Evolutionary conservation across 768 basidiomycete species (phyloP), one percentile per base, ranked within the genome.

Genomic region (Boletellus ananas): DNA sequence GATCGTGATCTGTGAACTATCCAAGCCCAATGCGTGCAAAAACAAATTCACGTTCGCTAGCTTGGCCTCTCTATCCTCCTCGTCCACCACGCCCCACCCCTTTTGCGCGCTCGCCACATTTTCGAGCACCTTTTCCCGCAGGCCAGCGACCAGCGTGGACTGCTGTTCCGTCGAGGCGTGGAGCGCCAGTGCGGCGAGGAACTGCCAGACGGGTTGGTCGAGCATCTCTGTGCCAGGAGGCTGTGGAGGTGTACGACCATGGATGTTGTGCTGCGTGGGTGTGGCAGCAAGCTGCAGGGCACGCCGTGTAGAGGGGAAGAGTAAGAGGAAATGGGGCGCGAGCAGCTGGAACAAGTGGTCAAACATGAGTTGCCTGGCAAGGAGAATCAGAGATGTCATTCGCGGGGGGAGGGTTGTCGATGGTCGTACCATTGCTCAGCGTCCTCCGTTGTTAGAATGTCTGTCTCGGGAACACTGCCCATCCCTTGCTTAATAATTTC

Each of bases 201-300:
- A 90, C 64, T 90, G 87, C 93, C 94, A 96, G n/a, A 92, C 89
- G 13, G 88, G 90, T 66, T 90, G 88, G 70, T 95, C 92, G 47
- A 87, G 76, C 50, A 79, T 74, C 63, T 89, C 87, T 67, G 72
- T 34, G 63, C 66, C 38, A 50, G 58, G 12, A 2, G 40, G 84
- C 62, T 90, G 87, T 68, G 93, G 86, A 50, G 85, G 73, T 36
- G 73, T 69, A 60, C 87, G 87, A 29, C 78, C 76, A 23, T 74
- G 62, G 29, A 41, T 34, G n/a, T 58, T 63, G 48, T 65, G 66
- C 34, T 68, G 70, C 25, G 70, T 40, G 66, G 72, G 55, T 63
- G 68, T 45, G 11, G 64, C 70, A 50, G 55, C 54, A 52, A 62
- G 75, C 58, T 79, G 66, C 45, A 68, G 71, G 43, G 75, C 65